These are phyloP conservation scores for Wallacemonas sp. DNA, from an alignment of 208 protist species.

Conservation along the genomic window DNA sequence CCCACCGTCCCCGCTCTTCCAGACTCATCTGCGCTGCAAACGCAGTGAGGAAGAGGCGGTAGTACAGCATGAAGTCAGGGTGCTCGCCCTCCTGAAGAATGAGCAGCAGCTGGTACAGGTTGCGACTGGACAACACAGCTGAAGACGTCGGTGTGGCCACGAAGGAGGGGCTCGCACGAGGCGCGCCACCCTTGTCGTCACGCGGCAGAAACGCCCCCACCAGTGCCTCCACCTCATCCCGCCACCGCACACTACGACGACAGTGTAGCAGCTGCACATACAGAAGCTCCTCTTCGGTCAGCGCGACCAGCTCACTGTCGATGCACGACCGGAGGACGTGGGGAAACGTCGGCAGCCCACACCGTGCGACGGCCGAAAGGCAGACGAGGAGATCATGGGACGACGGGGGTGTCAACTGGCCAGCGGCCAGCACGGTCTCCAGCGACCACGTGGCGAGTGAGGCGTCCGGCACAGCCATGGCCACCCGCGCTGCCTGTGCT, in stretches of 20 bases:
- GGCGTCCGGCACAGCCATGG: conserved; percentile 17
- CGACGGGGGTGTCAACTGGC: conserved; percentile 31
- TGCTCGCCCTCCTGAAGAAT: conserved; percentile 75
- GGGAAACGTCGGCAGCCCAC: conserved; percentile 51
- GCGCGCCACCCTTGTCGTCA: background rate
- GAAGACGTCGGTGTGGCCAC: background rate
- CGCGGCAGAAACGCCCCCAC: conserved; percentile 8
- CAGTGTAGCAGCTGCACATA: conserved; percentile 67
- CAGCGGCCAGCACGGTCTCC: conserved; percentile 20
- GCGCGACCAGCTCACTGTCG: conserved; percentile 45
- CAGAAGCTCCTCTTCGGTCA: conserved; percentile 52
- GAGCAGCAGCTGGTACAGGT: conserved; percentile 51
- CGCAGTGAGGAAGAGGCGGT: conserved; percentile 35
- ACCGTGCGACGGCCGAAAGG: conserved; percentile 58
- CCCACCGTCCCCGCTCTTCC: conserved; percentile 40
- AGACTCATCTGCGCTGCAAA: conserved; percentile 18
- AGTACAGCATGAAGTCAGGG: conserved; percentile 59
- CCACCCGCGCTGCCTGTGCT: conserved; percentile 15
- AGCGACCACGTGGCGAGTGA: conserved; percentile 35
- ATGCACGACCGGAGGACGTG: conserved; percentile 54
- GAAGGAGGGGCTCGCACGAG: too few species aligned
- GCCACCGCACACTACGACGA: conserved; percentile 44
- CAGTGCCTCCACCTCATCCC: conserved; percentile 34
- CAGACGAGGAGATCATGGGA: conserved; percentile 53
- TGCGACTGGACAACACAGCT: conserved; percentile 41